phyloP scores from a whole-genome alignment of 768 basidiomycete species.

The Podaxis sp. region DNA sequence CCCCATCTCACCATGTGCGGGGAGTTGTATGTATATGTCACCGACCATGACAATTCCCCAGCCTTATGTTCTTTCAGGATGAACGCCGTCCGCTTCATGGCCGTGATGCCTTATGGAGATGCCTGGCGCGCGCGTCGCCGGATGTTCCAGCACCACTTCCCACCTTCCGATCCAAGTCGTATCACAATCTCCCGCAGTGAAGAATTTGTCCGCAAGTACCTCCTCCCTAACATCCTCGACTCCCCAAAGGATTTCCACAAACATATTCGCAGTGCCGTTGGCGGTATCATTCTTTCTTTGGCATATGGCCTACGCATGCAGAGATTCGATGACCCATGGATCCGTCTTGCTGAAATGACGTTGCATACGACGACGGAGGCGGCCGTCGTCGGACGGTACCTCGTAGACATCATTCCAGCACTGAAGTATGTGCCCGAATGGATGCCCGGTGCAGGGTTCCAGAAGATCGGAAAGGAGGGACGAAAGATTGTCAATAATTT shows the following conservation, averaged over 20 bases:
- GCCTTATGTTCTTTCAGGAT: conserved; percentile 27
- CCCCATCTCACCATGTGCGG: neutral
- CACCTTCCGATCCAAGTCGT: conserved; percentile 24
- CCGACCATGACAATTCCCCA: neutral
- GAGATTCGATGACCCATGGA: conserved; percentile 24
- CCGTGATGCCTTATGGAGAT: conserved; percentile 38
- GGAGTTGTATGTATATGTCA: conserved; percentile 7
- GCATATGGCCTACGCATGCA: conserved; percentile 29
- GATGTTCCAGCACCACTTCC: conserved; percentile 42
- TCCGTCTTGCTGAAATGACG: conserved; percentile 19
- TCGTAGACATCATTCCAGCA: conserved; percentile 23
- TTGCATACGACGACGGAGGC: conserved; percentile 18
- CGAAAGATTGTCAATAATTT: conserved; percentile 3
- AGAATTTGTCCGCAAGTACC: conserved; percentile 14
- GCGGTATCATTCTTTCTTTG: conserved; percentile 21
- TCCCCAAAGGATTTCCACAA: conserved; percentile 12
- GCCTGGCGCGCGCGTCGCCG: conserved; percentile 41
- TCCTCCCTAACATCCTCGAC: conserved; percentile 15
- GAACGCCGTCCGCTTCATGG: conserved; percentile 40
- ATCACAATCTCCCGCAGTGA: neutral
- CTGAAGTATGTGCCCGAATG: conserved; percentile 28
- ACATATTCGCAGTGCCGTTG: conserved; percentile 24
- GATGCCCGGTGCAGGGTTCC: conserved; percentile 34
- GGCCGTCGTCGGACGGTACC: conserved; percentile 18
- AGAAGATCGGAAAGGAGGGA: conserved; percentile 28